Base-by-base conservation (phyloP, 1,284 basidiomycete species). In the Cryptococcus floricola region DNA sequence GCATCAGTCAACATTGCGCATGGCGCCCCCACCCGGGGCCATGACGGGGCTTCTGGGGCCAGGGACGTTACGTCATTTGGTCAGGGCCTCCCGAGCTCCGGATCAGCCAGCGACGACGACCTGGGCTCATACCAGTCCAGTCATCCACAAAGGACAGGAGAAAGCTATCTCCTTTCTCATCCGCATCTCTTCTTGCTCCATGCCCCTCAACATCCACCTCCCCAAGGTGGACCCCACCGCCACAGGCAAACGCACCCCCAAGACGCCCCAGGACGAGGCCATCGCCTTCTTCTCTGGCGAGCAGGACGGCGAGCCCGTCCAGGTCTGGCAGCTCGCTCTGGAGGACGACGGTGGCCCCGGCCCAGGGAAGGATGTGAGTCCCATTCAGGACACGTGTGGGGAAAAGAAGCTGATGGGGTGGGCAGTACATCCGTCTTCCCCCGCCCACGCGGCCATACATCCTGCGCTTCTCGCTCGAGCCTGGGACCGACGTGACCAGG, bases 341-440 rank as follows among this genome's bases (percentile, higher is more conserved):
- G 90, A 92, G 69, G 82, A 87, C 19, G 91, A 97, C 77, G 94
- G 94, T 49, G 90, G 89, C 23, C 93, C 94, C 2, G 84, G 82
- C 69, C 87, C 88, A 72, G 85, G 88, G 66, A 85, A 86, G 79
- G 85, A 86, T 61, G 92, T 91, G 70, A 75, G 88, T 82, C 39
- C 31, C 18, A 31, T 23, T 18, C 19, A 23, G 23, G 16, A 25
- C 37, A 39, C 25, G 41, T n/a, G 19, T 28, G 34, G 47, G 31
- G 38, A 48, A 47, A 37, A 14, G 14, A 31, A 23, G 31, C 45
- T 34, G 23, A 48, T 23, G 34, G 7, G 31, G 31, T 34, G 23
- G 7, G 38, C 70, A 97, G 94, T 96, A 96, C 74, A 87, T 94
- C 67, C 91, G 94, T 50, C 85, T 97, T 27, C 93, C 93, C 8